Evolutionary conservation across 2,329 filamentous ascomycete genomes (phyloP).

Genomic region (Colletotrichum euphorbiae): DNA sequence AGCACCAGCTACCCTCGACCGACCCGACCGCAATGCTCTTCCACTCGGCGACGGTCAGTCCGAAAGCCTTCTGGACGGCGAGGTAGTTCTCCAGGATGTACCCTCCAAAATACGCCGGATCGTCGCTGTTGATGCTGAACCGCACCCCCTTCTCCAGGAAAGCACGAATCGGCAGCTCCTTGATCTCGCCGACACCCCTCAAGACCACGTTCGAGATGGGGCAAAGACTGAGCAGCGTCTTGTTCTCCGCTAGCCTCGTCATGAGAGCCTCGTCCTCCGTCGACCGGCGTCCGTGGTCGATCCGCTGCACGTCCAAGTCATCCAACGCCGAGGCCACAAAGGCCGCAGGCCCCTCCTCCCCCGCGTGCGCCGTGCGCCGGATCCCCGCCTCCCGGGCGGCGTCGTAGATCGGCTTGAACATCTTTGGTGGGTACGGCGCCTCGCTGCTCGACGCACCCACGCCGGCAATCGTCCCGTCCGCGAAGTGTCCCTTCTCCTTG

Average conservation of each 20-base stretch:
- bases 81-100: slow-evolving; percentile 82
- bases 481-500: slow-evolving; percentile 56
- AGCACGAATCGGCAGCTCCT: slow-evolving; percentile 65
- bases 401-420: slow-evolving; percentile 72
- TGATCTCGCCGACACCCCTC: slow-evolving; percentile 39
- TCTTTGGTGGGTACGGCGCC: slow-evolving; percentile 64
- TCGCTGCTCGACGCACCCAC: slow-evolving; percentile 78
- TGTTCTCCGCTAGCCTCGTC: slow-evolving; percentile 65
- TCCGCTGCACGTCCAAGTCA: slow-evolving; percentile 70
- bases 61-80: slow-evolving; percentile 79
- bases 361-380: slow-evolving; percentile 77
- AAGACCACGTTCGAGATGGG: slow-evolving; percentile 49
- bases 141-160: slow-evolving; percentile 73
- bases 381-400: slow-evolving; percentile 61
- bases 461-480: slow-evolving; percentile 66
- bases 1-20: slow-evolving; percentile 75
- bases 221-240: slow-evolving; percentile 57
- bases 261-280: slow-evolving; percentile 70
- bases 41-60: slow-evolving; percentile 74
- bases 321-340: slow-evolving; percentile 76
- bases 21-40: slow-evolving; percentile 68
- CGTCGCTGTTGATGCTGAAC: slow-evolving; percentile 81
- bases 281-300: slow-evolving; percentile 80
- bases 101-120: slow-evolving; percentile 80
- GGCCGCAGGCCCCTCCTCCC: slow-evolving; percentile 77